These are phyloP conservation scores for Phyllosticta citriasiana DNA, from an alignment of 2,329 filamentous ascomycete genomes.

Conservation along the genomic window DNA sequence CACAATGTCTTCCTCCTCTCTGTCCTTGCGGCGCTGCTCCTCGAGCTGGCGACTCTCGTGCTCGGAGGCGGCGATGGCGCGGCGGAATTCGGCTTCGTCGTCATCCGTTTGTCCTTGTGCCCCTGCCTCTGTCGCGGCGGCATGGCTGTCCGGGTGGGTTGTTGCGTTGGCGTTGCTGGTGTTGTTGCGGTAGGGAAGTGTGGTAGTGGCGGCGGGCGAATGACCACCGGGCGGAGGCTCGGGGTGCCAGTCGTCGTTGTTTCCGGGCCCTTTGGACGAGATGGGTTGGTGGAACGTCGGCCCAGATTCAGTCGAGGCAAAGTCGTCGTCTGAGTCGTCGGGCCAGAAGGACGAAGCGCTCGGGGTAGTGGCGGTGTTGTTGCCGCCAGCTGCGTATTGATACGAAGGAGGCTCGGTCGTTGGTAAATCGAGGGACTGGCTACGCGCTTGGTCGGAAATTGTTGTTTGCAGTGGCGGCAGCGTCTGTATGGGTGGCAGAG, in stretches of 20 bases:
- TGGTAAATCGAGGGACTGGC: background rate
- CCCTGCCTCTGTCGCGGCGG: constrained; percentile 16
- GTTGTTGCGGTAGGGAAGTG: background rate
- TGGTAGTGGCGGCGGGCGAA: background rate
- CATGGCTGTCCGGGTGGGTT: constrained; percentile 15
- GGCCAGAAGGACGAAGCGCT: background rate
- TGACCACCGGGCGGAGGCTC: too few species aligned
- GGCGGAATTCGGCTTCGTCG: constrained; percentile 25
- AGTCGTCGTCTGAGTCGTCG: constrained; percentile 11
- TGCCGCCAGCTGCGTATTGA: background rate
- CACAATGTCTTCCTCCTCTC: constrained; percentile 55
- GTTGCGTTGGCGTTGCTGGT: background rate
- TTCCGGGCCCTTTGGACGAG: too few species aligned
- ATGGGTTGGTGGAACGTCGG: background rate
- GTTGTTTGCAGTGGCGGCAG: background rate
- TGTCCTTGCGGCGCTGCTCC: constrained; percentile 24
- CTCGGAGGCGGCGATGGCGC: constrained; percentile 24
- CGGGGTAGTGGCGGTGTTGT: background rate
- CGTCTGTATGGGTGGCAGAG: background rate
- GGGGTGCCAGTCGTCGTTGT: too few species aligned
- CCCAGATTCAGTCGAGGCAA: background rate
- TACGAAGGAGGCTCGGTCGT: background rate
- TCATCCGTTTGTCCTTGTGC: constrained; percentile 19
- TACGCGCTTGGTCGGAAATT: background rate
- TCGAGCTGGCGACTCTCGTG: constrained; percentile 13